These are phyloP conservation scores for Nakaseomyces delphensis DNA, from an alignment of 1,139 yeast species.

Conservation along the genomic window DNA sequence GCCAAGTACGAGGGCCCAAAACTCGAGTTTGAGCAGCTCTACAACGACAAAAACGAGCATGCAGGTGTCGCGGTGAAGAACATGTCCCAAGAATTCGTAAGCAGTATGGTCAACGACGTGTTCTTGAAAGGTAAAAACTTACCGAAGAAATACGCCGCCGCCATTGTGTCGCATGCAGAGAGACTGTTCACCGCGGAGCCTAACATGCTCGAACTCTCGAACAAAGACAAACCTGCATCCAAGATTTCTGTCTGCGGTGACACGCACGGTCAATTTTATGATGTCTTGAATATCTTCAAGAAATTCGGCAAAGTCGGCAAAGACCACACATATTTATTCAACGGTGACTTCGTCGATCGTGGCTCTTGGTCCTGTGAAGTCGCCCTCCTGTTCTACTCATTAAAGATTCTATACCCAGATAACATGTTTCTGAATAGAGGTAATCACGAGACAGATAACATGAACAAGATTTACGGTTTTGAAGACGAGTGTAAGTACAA, in stretches of 20 bases:
- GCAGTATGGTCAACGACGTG: conserved; percentile 48
- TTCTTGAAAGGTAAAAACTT: conserved; percentile 68
- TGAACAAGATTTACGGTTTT: conserved; percentile 95
- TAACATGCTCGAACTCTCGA: conserved; percentile 62
- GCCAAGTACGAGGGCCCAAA: conserved; percentile 56
- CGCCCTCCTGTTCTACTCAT: conserved; percentile 68
- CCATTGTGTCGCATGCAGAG: conserved; percentile 67
- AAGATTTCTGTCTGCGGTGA: conserved; percentile 86
- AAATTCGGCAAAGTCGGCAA: conserved; percentile 59
- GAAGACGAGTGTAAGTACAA: conserved; percentile 92
- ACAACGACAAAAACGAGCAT: conserved; percentile 28
- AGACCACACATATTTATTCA: conserved; percentile 69
- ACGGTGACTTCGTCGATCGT: conserved; percentile 96
- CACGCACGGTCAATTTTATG: conserved; percentile 95
- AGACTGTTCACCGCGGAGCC: conserved; percentile 57
- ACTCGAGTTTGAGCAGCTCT: conserved; percentile 37
- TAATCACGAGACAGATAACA: conserved; percentile 91
- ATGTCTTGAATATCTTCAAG: conserved; percentile 69
- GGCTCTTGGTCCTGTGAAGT: conserved; percentile 99
- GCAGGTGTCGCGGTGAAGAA: conserved; percentile 28
- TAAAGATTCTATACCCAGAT: conserved; percentile 72
- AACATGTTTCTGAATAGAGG: conserved; percentile 79
- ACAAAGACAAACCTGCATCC: conserved; percentile 29
- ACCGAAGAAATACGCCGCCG: conserved; percentile 77
- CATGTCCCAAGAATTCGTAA: conserved; percentile 46